phyloP scores from a whole-genome alignment of 176 grass and related monocot genomes.

The Leersia perrieri region DNA sequence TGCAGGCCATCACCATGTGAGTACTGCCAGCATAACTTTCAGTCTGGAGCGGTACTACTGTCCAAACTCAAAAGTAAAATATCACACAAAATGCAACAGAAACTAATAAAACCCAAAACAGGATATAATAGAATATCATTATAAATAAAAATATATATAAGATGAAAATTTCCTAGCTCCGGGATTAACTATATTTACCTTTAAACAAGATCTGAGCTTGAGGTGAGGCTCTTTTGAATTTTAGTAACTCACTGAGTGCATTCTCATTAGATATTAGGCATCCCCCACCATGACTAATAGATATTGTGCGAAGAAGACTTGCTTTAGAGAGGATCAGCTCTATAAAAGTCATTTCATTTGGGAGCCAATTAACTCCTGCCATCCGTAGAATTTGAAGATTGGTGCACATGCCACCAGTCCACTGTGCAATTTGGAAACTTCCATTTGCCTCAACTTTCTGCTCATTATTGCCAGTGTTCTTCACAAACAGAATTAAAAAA shows the following conservation, averaged over 20 bases:
- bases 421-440: constrained; percentile 28
- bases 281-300: not conserved
- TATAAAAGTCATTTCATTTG: constrained; percentile 43
- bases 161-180: not conserved
- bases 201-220: constrained; percentile 18
- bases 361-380: not conserved
- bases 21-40: not conserved
- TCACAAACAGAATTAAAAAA: not conserved
- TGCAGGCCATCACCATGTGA: not conserved
- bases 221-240: constrained; percentile 17
- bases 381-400: constrained; percentile 32
- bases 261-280: not conserved
- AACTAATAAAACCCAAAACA: not conserved
- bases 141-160: not conserved
- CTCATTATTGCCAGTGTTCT: not conserved
- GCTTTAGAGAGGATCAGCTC: constrained; percentile 33
- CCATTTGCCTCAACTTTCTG: not conserved
- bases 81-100: not conserved
- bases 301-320: constrained; percentile 9
- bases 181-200: constrained; percentile 4
- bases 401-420: constrained; percentile 33
- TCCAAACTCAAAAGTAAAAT: not conserved
- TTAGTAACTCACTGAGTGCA: not conserved
- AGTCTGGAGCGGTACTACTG: not conserved
- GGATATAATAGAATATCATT: not conserved